These are phyloP conservation scores for Porogramme epimiltina DNA, from an alignment of 1,284 basidiomycete species.

Conservation along the genomic window DNA sequence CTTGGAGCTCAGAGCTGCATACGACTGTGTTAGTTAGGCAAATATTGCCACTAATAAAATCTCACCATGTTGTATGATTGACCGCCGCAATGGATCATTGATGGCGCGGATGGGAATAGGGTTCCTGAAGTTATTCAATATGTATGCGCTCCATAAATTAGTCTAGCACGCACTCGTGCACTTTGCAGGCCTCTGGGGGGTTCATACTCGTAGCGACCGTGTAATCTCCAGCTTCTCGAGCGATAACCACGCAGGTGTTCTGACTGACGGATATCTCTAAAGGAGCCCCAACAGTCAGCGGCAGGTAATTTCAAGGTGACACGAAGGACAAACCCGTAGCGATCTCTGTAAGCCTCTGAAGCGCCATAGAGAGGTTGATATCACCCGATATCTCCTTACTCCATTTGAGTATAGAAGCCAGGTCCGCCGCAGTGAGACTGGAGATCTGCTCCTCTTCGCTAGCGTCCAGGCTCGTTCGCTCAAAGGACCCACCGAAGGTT, in stretches of 20 bases:
- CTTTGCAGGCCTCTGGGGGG: conserved; percentile 59
- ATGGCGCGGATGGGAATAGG: conserved; percentile 60
- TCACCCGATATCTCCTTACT: conserved; percentile 74
- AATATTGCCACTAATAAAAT: neutral
- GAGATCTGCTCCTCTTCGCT: conserved; percentile 53
- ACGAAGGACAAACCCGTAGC: conserved; percentile 49
- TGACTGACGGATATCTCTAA: conserved; percentile 67
- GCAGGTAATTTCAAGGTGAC: neutral
- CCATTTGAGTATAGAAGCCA: conserved; percentile 67
- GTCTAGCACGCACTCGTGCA: conserved; percentile 55
- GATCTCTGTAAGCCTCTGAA: conserved; percentile 70
- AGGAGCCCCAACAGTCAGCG: neutral
- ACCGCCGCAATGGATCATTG: conserved; percentile 60
- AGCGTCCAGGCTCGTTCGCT: conserved; percentile 36
- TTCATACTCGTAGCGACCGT: conserved; percentile 66
- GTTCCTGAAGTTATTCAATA: conserved; percentile 42
- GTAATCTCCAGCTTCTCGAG: conserved; percentile 68
- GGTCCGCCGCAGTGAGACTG: conserved; percentile 54
- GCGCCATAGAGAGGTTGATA: conserved; percentile 61
- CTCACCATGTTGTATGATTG: conserved; percentile 63
- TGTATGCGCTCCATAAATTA: neutral
- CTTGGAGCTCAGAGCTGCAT: conserved; percentile 64
- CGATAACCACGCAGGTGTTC: conserved; percentile 66
- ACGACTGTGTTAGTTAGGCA: neutral
- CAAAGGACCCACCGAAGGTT: conserved; percentile 33